phyloP scores from a whole-genome alignment of 2,329 filamentous ascomycete genomes.

The Aspergillus felis region DNA sequence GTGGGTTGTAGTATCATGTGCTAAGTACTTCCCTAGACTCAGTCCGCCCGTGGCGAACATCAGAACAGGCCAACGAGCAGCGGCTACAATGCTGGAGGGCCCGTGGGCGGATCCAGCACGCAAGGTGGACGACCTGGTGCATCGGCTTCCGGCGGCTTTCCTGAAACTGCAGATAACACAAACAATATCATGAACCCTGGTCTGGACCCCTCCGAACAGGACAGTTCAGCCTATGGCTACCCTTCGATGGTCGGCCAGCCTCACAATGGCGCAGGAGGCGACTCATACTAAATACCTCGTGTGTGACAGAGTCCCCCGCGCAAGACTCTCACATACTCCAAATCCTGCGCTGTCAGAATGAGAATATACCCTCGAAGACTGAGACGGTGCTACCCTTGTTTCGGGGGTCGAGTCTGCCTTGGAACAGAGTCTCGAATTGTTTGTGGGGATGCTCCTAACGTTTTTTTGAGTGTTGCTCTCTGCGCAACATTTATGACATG shows the following conservation, averaged over 20 bases:
- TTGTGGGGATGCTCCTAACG: slow-evolving; percentile 1
- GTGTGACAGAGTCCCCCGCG: slow-evolving; percentile 5
- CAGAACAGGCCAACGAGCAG: slow-evolving; percentile 55
- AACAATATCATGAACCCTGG: slow-evolving; percentile 44
- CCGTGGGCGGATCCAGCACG: slow-evolving; percentile 31
- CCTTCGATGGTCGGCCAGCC: slow-evolving; percentile 43
- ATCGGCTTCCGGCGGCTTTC: slow-evolving; percentile 30
- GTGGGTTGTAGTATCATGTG: not conserved
- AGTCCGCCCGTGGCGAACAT: slow-evolving; percentile 68
- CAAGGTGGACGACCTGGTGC: slow-evolving; percentile 29
- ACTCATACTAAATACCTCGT: slow-evolving; percentile 35
- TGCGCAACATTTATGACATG: slow-evolving; percentile 13
- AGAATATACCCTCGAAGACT: not conserved
- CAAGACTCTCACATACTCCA: slow-evolving; percentile 3
- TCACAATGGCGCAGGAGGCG: slow-evolving; percentile 46
- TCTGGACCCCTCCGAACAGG: slow-evolving; percentile 45
- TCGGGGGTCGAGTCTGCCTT: not conserved
- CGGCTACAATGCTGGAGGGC: slow-evolving; percentile 41
- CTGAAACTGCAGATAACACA: slow-evolving; percentile 39
- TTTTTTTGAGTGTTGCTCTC: slow-evolving; percentile 7
- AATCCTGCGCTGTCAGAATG: not conserved
- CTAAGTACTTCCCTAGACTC: slow-evolving; percentile 59
- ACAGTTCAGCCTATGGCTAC: slow-evolving; percentile 43
- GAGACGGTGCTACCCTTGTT: not conserved
- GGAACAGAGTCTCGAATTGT: slow-evolving; percentile 1